phyloP scores from a whole-genome alignment of 495 filamentous ascomycete genomes.

The Cercophora samala region DNA sequence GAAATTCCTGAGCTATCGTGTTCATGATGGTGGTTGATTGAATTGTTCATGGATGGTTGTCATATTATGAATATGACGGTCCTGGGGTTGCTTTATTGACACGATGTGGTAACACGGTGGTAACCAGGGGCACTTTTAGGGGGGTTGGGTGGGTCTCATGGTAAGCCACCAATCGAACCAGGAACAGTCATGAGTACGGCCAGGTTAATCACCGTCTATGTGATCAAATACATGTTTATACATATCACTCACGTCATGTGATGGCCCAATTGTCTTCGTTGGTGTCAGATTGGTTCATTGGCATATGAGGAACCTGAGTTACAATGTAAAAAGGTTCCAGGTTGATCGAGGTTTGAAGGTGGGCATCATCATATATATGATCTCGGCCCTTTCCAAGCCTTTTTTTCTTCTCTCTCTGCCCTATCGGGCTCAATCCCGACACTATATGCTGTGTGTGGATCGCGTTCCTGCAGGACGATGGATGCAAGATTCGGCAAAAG shows the following conservation, averaged over 20 bases:
- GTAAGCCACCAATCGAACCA: not conserved
- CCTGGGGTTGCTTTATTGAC: not conserved
- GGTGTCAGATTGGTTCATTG: not conserved
- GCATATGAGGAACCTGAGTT: not conserved
- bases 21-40: too few relatives aligned
- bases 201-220: not conserved
- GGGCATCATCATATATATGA: not conserved
- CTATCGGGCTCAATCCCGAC: not conserved
- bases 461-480: not conserved
- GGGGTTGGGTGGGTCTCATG: not conserved
- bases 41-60: too few relatives aligned
- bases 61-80: not conserved
- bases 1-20: too few relatives aligned
- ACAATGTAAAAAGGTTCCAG: not conserved
- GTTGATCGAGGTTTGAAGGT: too few relatives aligned
- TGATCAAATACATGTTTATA: not conserved
- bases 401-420: slow-evolving; percentile 3
- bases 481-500: not conserved
- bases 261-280: not conserved
- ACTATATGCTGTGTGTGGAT: not conserved
- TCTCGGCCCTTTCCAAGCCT: not conserved
- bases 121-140: not conserved
- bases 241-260: not conserved
- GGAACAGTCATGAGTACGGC: not conserved
- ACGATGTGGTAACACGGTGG: not conserved